Evolutionary conservation across 2,329 filamentous ascomycete genomes (phyloP), one percentile per base, ranked within the genome.

Genomic region (Xylariaceae sp.): DNA sequence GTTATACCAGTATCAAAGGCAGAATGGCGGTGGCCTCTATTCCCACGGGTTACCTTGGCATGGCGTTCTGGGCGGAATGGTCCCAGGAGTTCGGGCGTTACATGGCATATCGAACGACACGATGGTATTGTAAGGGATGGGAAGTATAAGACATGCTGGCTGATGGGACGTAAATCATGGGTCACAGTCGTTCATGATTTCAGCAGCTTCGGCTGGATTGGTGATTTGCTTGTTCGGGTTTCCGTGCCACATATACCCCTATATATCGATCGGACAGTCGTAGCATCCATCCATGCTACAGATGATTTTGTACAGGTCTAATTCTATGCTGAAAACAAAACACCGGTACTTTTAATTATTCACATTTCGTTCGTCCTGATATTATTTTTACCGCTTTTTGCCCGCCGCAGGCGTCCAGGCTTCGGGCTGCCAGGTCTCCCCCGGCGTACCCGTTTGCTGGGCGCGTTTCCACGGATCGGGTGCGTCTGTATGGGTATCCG

Each of bases 401-500:
- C 66, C 53, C 18, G 69, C 58, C n/a, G 76, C 72, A 3, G 84
- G 84, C 4, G 71, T 75, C 87, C 87, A 90, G 2, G 83, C 75
- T 52, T 82, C 70, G 0, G 88, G 88, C 72, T 88, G 84, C 85
- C 86, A 89, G n/a, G 74, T 77, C 69, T 89, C 85, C 56, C 85
- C 78, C 0, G 85, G 83, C 0, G 78, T 79, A n/a, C 63, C 57
- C n/a, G 75, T 76, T n/a, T 72, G 68, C 17, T 79, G 77, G 63
- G 79, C 77, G 63, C 77, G 78, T 35, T 80, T 81, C 85, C 86
- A 88, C 2, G 86, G 85, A 68, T 87, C 23, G 30, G 49, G 61
- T 57, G 47, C 65, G 61, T 37, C 62, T 58, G 11, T 63, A 45
- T 51, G 66, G 41, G 57, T 61, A 13, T 57, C 51, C 64, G 63